Conservation (phyloP, 768 basidiomycete species). For the Leccinum longicurvipes region DNA sequence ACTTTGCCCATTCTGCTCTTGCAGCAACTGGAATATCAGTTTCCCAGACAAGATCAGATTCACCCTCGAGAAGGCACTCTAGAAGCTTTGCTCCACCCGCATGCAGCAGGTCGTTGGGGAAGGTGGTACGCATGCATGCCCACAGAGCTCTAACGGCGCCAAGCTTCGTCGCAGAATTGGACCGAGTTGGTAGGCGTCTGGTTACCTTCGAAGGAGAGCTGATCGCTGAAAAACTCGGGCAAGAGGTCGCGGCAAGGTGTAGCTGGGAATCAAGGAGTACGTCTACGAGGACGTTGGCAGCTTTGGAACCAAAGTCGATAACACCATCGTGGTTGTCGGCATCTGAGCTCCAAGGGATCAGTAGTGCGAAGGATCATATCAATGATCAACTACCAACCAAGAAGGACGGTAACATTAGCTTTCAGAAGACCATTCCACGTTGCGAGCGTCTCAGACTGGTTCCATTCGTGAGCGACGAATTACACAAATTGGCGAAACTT, state of each 20-base stretch:
- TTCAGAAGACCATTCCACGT: slow-evolving; percentile 59
- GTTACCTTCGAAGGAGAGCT: slow-evolving; percentile 6
- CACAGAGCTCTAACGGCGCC: slow-evolving; percentile 57
- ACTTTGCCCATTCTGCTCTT: slow-evolving; percentile 52
- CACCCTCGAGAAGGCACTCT: slow-evolving; percentile 45
- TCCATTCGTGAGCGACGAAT: slow-evolving; percentile 3
- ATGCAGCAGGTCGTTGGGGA: slow-evolving; percentile 42
- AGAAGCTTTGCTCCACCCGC: slow-evolving; percentile 47
- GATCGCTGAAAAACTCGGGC: slow-evolving; percentile 11
- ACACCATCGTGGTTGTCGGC: slow-evolving; percentile 39
- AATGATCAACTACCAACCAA: slow-evolving; percentile 47
- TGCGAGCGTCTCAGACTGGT: slow-evolving; percentile 44
- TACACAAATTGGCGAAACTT: slow-evolving; percentile 21
- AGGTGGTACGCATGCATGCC: slow-evolving; percentile 40
- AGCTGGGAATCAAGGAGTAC: slow-evolving; percentile 47
- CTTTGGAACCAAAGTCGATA: slow-evolving; percentile 38
- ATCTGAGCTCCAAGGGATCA: slow-evolving; percentile 33
- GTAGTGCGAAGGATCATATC: neutral
- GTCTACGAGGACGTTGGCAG: slow-evolving; percentile 44
- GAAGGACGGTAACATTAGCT: slow-evolving; percentile 43
- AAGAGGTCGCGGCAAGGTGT: slow-evolving; percentile 36
- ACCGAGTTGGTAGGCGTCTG: slow-evolving; percentile 14
- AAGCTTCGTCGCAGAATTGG: slow-evolving; percentile 54
- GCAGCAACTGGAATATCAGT: slow-evolving; percentile 43
- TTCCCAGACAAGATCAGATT: slow-evolving; percentile 42